These are phyloP conservation scores for Maudiozyma turicensis DNA, from an alignment of 805 yeast species.

Conservation along the genomic window DNA sequence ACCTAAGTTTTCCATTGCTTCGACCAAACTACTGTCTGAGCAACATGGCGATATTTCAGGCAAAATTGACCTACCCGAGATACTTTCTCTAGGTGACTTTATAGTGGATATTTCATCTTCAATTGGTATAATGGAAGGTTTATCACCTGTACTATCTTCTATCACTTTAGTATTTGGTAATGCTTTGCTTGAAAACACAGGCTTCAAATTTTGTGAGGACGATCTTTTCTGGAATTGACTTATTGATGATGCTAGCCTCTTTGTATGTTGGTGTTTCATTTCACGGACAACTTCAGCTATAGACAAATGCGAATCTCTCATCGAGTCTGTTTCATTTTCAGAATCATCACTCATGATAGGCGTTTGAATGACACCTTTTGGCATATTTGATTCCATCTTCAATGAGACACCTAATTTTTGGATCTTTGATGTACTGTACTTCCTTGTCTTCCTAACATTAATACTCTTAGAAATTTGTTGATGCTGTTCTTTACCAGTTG, in stretches of 20 bases:
- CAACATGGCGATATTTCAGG: conserved; percentile 27
- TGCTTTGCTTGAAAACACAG: conserved; percentile 62
- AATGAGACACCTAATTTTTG: conserved; percentile 73
- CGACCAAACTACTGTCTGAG: conserved; percentile 26
- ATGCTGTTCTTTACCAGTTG: conserved; percentile 8
- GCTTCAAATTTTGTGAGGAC: conserved; percentile 28
- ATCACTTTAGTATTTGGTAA: conserved; percentile 58
- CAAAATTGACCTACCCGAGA: conserved; percentile 7
- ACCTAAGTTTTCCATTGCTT: conserved; percentile 34
- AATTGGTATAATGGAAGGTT: conserved; percentile 55
- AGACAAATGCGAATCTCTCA: conserved; percentile 8
- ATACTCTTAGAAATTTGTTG: conserved; percentile 2
- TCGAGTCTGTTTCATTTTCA: conserved; percentile 24
- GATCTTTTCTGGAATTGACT: conserved; percentile 1
- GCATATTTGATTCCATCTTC: conserved; percentile 58
- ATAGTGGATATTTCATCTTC: conserved; percentile 15
- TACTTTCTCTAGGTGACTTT: neutral
- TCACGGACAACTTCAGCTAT: conserved; percentile 7
- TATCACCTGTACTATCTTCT: conserved; percentile 59
- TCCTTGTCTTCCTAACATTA: conserved; percentile 15
- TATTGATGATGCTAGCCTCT: conserved; percentile 1
- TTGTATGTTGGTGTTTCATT: conserved; percentile 1
- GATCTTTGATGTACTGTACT: conserved; percentile 44
- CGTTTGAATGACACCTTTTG: conserved; percentile 26
- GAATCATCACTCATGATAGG: conserved; percentile 24